phyloP scores from a whole-genome alignment of 139 green algal species.

The Eudorina sp. region DNA sequence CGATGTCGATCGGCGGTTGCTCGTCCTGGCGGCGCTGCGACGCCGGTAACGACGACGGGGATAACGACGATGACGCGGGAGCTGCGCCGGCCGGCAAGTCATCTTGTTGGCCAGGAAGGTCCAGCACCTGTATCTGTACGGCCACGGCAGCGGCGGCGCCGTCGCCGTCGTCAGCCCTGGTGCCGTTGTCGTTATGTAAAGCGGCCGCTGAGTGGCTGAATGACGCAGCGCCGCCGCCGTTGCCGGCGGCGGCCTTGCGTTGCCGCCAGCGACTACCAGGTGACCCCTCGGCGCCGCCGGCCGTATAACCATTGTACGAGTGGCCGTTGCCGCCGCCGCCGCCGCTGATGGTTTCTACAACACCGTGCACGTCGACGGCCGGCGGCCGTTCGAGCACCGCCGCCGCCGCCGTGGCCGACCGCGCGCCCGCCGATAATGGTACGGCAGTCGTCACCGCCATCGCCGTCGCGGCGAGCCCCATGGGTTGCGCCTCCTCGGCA shows the following conservation, averaged over 20 bases:
- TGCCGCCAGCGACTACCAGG: background rate
- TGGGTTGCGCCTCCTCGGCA: background rate
- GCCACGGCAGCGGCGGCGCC: background rate
- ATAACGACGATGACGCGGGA: background rate
- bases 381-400: conserved; percentile 22
- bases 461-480: background rate
- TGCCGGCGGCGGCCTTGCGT: background rate
- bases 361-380: background rate
- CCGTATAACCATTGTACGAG: background rate
- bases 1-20: background rate
- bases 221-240: background rate
- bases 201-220: too few relatives aligned
- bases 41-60: background rate
- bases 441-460: background rate
- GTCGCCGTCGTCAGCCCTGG: background rate
- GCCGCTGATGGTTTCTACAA: background rate
- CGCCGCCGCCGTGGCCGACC: background rate
- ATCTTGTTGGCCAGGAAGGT: background rate
- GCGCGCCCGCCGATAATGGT: background rate
- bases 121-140: background rate
- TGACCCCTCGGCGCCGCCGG: background rate
- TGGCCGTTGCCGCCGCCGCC: background rate
- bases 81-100: background rate
- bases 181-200: background rate
- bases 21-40: background rate